Conservation (phyloP, 2,329 filamentous ascomycete species). For the Apiospora saccharicola region DNA sequence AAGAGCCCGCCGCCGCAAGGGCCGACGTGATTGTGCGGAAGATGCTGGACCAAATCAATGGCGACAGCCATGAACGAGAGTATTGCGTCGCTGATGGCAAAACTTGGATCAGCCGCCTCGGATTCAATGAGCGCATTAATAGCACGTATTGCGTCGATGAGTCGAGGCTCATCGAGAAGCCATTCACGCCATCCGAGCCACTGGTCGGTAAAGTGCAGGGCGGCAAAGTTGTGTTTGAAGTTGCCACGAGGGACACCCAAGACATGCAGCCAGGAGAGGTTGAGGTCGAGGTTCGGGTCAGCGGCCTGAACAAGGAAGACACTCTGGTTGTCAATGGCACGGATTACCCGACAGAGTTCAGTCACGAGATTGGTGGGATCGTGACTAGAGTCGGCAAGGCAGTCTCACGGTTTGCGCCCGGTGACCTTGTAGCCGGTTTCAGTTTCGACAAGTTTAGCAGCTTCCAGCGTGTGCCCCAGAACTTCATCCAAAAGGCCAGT, state of each 20-base stretch:
- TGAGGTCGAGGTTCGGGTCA: slow-evolving; percentile 33
- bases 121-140: slow-evolving; percentile 33
- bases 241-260: slow-evolving; percentile 24
- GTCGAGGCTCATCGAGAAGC: background rate
- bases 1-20: slow-evolving; percentile 38
- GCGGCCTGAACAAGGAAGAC: slow-evolving; percentile 35
- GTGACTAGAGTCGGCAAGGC: slow-evolving; percentile 33
- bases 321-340: slow-evolving; percentile 34
- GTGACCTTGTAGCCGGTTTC: slow-evolving; percentile 38
- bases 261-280: slow-evolving; percentile 29
- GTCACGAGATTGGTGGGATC: slow-evolving; percentile 37
- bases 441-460: slow-evolving; percentile 35
- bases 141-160: background rate
- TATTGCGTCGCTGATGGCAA: slow-evolving; percentile 33
- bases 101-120: slow-evolving; percentile 38
- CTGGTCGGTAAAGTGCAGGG: slow-evolving; percentile 32
- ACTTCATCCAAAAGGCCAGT: slow-evolving; percentile 24
- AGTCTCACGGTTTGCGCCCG: slow-evolving; percentile 30
- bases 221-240: slow-evolving; percentile 35
- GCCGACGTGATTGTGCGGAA: slow-evolving; percentile 35
- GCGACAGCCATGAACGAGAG: slow-evolving; percentile 32
- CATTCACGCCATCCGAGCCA: slow-evolving; percentile 23
- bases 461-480: slow-evolving; percentile 31
- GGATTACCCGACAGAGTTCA: slow-evolving; percentile 35
- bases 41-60: background rate